Evolutionary conservation across 2,329 filamentous ascomycete genomes (phyloP).

Genomic region (Trichoderma citrinoviride): DNA sequence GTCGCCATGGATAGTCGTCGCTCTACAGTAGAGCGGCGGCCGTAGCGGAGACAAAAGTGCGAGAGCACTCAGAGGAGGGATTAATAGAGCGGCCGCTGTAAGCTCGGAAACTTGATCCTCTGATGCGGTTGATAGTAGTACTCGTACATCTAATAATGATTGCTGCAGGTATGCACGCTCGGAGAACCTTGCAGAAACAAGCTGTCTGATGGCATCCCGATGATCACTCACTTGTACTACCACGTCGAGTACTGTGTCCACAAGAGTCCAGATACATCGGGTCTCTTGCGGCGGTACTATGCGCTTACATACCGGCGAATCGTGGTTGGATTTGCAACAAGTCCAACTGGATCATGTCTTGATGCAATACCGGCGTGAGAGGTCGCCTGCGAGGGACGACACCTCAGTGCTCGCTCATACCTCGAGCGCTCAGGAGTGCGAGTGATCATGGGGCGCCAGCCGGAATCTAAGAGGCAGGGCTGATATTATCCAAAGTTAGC

Average conservation of each 20-base stretch:
- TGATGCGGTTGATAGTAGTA: neutral
- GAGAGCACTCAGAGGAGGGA: neutral
- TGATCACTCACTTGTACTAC: neutral
- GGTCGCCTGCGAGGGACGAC: too few relatives aligned
- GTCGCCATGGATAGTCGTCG: slow-evolving; percentile 23
- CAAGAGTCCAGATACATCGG: slow-evolving; percentile 1
- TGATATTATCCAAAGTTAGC: neutral
- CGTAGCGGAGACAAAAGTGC: slow-evolving; percentile 29
- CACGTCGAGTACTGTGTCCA: neutral
- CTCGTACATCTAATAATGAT: neutral
- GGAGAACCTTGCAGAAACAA: neutral
- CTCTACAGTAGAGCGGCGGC: slow-evolving; percentile 21
- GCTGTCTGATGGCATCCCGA: neutral
- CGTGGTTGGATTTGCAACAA: too few relatives aligned
- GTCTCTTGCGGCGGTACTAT: slow-evolving; percentile 13
- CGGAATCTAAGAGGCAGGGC: neutral
- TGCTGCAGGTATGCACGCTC: neutral
- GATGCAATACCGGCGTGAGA: neutral
- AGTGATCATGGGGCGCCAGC: neutral
- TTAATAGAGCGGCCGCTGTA: neutral
- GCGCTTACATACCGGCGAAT: slow-evolving; percentile 5
- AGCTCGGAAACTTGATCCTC: neutral
- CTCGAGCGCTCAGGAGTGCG: neutral
- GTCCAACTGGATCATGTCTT: neutral
- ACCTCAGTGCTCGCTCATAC: neutral